Conservation (phyloP, 129 eudicot genomes). For the Mikania micrantha region DNA sequence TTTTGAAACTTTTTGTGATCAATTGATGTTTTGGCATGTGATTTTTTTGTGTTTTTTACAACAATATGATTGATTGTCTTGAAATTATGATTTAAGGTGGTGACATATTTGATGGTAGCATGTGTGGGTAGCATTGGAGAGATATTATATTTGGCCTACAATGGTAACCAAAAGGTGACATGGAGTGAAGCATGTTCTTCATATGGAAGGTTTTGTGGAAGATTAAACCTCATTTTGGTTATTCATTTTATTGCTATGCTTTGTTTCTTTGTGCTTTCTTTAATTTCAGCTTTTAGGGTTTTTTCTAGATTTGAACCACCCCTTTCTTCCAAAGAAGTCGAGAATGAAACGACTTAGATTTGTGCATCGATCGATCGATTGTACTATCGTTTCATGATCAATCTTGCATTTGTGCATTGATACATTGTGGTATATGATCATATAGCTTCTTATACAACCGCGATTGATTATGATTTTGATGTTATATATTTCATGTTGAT, state of each 20-base stretch:
- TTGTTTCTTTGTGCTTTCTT: constrained; percentile 62
- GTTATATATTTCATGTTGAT: not conserved
- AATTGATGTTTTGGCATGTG: not conserved
- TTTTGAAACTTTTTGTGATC: not conserved
- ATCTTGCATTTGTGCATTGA: constrained; percentile 1
- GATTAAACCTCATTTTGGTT: constrained; percentile 47
- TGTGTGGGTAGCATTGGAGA: constrained; percentile 63
- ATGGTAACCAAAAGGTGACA: constrained; percentile 65
- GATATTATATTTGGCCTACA: constrained; percentile 61
- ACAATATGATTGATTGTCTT: not conserved
- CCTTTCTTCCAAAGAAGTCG: constrained; percentile 39
- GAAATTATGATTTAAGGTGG: constrained; percentile 33
- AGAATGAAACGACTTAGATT: constrained; percentile 27
- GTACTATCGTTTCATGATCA: too few species aligned
- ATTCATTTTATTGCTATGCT: constrained; percentile 53
- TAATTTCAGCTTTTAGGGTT: constrained; percentile 80
- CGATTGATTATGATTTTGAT: not conserved
- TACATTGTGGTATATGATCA: constrained; percentile 1
- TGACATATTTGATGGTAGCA: constrained; percentile 82
- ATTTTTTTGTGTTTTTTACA: not conserved
- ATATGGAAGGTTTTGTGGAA: constrained; percentile 73
- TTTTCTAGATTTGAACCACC: constrained; percentile 77
- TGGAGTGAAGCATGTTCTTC: constrained; percentile 93
- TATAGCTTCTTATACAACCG: not conserved
- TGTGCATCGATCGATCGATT: not conserved